phyloP scores from a whole-genome alignment of 345 rosid species.

The Lenwebbia sp. region DNA sequence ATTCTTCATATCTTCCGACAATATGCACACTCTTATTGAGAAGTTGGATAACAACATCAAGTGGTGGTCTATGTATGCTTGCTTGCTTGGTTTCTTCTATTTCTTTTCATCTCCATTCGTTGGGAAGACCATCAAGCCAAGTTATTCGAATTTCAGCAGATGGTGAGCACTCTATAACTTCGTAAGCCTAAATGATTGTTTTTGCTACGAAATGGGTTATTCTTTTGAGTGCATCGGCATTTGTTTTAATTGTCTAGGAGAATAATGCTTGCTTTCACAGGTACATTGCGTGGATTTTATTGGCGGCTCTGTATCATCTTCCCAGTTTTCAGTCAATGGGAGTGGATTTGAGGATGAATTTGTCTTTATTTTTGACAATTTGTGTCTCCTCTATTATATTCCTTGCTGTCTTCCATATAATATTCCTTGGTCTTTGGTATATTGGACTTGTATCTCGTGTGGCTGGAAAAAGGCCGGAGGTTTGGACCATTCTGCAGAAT shows the following conservation, averaged over 20 bases:
- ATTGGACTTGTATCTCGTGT: slow-evolving; percentile 91
- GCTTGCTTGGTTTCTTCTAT: slow-evolving; percentile 96
- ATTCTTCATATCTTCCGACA: slow-evolving; percentile 93
- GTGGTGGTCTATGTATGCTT: slow-evolving; percentile 99
- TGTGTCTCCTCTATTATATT: slow-evolving; percentile 76
- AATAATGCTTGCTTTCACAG: slow-evolving; percentile 24
- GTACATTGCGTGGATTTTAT: slow-evolving; percentile 97
- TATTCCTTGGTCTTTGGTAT: slow-evolving; percentile 87
- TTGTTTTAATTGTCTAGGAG: neutral
- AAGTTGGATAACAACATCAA: slow-evolving; percentile 80
- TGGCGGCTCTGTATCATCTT: slow-evolving; percentile 96
- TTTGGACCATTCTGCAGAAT: slow-evolving; percentile 85
- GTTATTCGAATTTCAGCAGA: slow-evolving; percentile 90
- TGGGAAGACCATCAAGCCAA: slow-evolving; percentile 92
- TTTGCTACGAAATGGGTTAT: neutral
- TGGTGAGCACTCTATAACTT: slow-evolving; percentile 43
- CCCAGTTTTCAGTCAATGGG: slow-evolving; percentile 99
- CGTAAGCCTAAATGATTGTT: neutral
- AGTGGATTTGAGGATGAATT: slow-evolving; percentile 97
- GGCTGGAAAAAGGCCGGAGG: slow-evolving; percentile 90
- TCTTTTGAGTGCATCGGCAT: neutral
- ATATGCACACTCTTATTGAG: slow-evolving; percentile 89
- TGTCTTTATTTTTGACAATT: slow-evolving; percentile 86
- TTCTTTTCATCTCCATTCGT: slow-evolving; percentile 96
- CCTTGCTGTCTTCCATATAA: slow-evolving; percentile 86